Evolutionary conservation across 2,329 filamentous ascomycete species (phyloP).

Genomic region (Sordariomycetes sp.): DNA sequence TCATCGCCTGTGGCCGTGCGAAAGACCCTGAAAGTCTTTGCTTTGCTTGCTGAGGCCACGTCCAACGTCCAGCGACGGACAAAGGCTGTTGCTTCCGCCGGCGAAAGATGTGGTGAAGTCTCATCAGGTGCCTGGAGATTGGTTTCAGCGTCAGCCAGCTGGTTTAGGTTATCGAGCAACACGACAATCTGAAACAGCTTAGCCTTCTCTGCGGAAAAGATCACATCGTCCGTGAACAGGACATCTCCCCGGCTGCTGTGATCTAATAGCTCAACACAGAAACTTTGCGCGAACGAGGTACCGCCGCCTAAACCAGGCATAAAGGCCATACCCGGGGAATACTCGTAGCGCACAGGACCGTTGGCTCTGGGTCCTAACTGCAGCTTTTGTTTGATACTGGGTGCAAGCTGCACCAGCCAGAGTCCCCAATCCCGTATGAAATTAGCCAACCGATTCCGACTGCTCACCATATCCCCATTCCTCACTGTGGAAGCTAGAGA

Average conservation of each 20-base stretch:
- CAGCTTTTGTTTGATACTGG: constrained; percentile 5
- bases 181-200: constrained; percentile 1
- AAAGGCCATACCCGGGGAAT: constrained; percentile 7
- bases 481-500: constrained; percentile 7
- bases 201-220: constrained; percentile 1
- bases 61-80: background rate
- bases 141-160: background rate
- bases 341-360: constrained; percentile 5
- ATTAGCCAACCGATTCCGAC: constrained; percentile 5
- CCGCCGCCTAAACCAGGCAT: constrained; percentile 4
- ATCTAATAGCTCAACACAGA: constrained; percentile 1
- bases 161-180: background rate
- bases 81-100: background rate
- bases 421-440: constrained; percentile 10
- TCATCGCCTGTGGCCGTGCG: background rate
- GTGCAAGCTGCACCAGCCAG: constrained; percentile 9
- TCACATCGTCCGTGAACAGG: constrained; percentile 8
- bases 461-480: constrained; percentile 7
- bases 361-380: constrained; percentile 6
- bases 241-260: background rate
- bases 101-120: background rate
- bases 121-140: background rate
- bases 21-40: background rate
- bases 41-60: background rate
- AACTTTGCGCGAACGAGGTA: constrained; percentile 3